phyloP scores from a whole-genome alignment of 2,329 filamentous ascomycete species.

The Geosmithia putterillii region DNA sequence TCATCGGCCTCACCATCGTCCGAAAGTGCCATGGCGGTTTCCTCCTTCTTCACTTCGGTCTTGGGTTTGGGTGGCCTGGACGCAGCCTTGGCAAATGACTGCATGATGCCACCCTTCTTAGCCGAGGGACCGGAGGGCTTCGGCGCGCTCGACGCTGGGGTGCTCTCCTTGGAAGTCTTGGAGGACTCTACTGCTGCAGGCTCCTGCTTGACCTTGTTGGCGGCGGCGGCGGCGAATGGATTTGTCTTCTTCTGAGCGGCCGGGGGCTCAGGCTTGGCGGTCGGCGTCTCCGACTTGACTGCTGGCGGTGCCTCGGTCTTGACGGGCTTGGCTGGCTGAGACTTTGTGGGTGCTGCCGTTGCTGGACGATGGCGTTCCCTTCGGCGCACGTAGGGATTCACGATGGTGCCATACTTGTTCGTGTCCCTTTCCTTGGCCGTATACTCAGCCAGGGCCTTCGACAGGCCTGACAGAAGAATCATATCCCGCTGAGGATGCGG shows the following conservation, averaged over 20 bases:
- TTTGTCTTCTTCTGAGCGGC: slow-evolving; percentile 1
- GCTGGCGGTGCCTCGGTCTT: neutral
- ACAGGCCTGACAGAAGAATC: slow-evolving; percentile 57
- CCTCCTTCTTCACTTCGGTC: slow-evolving; percentile 14
- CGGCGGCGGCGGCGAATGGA: neutral
- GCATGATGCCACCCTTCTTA: slow-evolving; percentile 61
- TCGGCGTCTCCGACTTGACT: neutral
- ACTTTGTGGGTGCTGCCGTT: slow-evolving; percentile 9
- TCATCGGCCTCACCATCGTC: slow-evolving; percentile 28
- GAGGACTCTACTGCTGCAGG: neutral
- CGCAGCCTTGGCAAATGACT: slow-evolving; percentile 59
- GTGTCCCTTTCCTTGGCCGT: slow-evolving; percentile 42
- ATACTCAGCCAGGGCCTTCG: slow-evolving; percentile 46
- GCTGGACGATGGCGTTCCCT: slow-evolving; percentile 25
- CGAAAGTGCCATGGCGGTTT: slow-evolving; percentile 17
- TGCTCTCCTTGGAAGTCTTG: slow-evolving; percentile 7
- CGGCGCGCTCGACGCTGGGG: slow-evolving; percentile 11
- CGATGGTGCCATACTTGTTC: slow-evolving; percentile 60
- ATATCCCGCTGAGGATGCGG: slow-evolving; percentile 57
- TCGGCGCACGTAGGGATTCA: slow-evolving; percentile 53
- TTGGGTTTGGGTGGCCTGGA: slow-evolving; percentile 36
- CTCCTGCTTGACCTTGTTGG: slow-evolving; percentile 18
- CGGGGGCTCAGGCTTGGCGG: slow-evolving; percentile 3
- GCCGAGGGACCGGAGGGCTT: slow-evolving; percentile 19
- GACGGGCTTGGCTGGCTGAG: slow-evolving; percentile 8